Evolutionary conservation across 1,284 basidiomycete genomes (phyloP), one percentile per base, ranked within the genome.

Genomic region (Polyporus tsugae): DNA sequence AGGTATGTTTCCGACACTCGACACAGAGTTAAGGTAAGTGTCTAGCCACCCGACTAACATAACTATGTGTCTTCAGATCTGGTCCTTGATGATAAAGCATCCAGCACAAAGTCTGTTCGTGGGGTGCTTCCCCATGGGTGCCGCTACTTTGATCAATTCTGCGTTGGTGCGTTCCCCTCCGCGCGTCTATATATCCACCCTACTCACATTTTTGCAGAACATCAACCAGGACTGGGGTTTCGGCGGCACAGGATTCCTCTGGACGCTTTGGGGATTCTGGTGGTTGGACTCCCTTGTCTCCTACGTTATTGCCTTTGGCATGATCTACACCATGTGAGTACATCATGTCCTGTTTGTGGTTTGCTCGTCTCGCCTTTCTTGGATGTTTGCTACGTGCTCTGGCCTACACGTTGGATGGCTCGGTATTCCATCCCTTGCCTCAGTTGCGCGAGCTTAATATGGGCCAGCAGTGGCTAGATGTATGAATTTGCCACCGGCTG

Each of bases 81-180:
- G 77, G 77, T 64, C 63, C 38, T 39, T 75, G 63, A 78, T 78
- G 81, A 68, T 87, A 53, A 77, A 72, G 9, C 87, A 91, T 72
- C 84, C 86, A 0, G 79, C 83, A 2, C 86, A 91, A 71, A 86
- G 88, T 66, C 79, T 91, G 69, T 91, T 86, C 74, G 80, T 91
- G 42, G 89, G 89, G 3, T 83, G 85, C 39, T 80, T 89, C 71
- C 85, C 89, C 0, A 91, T 91, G 88, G 90, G 87, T 9, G 80
- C 87, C 19, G 80, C 81, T 3, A 91, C 90, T 0, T 78, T 77
- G 76, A 89, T 78, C 75, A 86, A 68, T 57, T 73, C 76, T 22
- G 76, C 67, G 1, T 62, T 78, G 59, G 77, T 78, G 53, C 67
- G 76, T 55, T 29, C 35, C n/a, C 46, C 19, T 22, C 10, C 22